phyloP scores from a whole-genome alignment of 2,329 filamentous ascomycete genomes.

The Botrytis galanthina region DNA sequence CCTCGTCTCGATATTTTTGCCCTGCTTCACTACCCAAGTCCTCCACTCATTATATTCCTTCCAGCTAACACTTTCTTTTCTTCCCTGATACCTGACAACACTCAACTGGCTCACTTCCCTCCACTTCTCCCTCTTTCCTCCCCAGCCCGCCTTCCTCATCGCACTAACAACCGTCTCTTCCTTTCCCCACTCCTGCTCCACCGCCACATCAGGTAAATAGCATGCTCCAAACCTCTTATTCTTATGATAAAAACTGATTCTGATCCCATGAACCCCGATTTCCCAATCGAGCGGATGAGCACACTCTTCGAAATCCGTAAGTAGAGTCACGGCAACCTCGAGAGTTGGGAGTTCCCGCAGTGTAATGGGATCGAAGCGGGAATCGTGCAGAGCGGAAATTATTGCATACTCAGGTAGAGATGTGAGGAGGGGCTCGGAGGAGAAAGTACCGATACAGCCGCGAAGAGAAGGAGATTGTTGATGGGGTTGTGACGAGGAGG shows the following conservation, averaged over 20 bases:
- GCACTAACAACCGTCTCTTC: slow-evolving; percentile 87
- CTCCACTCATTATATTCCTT: slow-evolving; percentile 77
- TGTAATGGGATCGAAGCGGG: slow-evolving; percentile 39
- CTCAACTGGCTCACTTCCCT: slow-evolving; percentile 65
- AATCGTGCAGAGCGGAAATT: slow-evolving; percentile 67
- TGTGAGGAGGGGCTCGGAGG: slow-evolving; percentile 66
- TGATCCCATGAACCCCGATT: slow-evolving; percentile 80
- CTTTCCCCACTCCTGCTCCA: slow-evolving; percentile 92
- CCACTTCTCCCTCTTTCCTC: slow-evolving; percentile 66
- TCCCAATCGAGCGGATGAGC: slow-evolving; percentile 78
- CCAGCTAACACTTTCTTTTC: slow-evolving; percentile 69
- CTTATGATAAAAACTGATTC: slow-evolving; percentile 77
- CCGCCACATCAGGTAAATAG: slow-evolving; percentile 87
- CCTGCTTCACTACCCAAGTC: slow-evolving; percentile 56
- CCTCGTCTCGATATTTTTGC: background rate
- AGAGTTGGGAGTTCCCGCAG: slow-evolving; percentile 51
- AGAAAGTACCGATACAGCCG: slow-evolving; percentile 96
- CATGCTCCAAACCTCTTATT: slow-evolving; percentile 77
- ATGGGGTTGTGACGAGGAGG: slow-evolving; percentile 39
- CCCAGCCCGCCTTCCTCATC: slow-evolving; percentile 94
- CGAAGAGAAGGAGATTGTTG: slow-evolving; percentile 56
- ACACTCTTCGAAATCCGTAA: slow-evolving; percentile 80
- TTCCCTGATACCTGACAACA: slow-evolving; percentile 83
- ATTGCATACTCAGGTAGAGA: slow-evolving; percentile 80
- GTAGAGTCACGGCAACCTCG: slow-evolving; percentile 71